Conservation (phyloP, 495 filamentous ascomycete species). For the Polyplosphaeria fusca region DNA sequence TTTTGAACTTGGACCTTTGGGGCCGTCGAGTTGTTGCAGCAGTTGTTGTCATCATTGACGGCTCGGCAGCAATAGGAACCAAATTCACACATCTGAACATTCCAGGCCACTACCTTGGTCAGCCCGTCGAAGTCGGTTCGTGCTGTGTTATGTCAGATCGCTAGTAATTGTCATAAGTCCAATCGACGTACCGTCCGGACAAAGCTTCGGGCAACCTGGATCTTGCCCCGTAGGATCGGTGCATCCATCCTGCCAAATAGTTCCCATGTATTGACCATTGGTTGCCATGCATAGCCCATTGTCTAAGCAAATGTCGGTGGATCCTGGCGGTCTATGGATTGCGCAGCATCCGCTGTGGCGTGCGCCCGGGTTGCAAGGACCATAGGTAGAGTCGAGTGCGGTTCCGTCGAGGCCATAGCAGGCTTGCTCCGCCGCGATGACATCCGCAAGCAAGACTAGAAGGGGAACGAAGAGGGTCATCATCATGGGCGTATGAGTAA, state of each 20-base stretch:
- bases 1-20: conserved; percentile 9
- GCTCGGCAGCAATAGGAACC: conserved; percentile 26
- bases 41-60: conserved; percentile 6
- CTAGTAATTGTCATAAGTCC: no score
- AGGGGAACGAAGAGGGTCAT: background rate
- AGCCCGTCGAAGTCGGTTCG: conserved; percentile 9
- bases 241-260: conserved; percentile 26
- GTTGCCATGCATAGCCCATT: conserved; percentile 28
- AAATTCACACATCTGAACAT: conserved; percentile 25
- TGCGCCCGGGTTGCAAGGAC: conserved; percentile 9
- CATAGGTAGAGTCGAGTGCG: conserved; percentile 10
- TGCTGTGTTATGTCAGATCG: conserved; percentile 6
- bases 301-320: conserved; percentile 20
- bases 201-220: conserved; percentile 18
- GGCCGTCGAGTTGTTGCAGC: conserved; percentile 19
- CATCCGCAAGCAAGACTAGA: background rate
- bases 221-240: conserved; percentile 22
- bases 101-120: conserved; percentile 10
- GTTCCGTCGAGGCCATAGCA: conserved; percentile 15
- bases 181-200: conserved; percentile 26
- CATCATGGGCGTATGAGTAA: background rate
- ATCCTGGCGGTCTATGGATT: conserved; percentile 4
- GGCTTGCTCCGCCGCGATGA: background rate
- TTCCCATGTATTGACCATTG: conserved; percentile 12
- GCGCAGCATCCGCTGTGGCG: conserved; percentile 26